phyloP scores from a whole-genome alignment of 2,329 filamentous ascomycete genomes.

The Fusarium protoensiforme region DNA sequence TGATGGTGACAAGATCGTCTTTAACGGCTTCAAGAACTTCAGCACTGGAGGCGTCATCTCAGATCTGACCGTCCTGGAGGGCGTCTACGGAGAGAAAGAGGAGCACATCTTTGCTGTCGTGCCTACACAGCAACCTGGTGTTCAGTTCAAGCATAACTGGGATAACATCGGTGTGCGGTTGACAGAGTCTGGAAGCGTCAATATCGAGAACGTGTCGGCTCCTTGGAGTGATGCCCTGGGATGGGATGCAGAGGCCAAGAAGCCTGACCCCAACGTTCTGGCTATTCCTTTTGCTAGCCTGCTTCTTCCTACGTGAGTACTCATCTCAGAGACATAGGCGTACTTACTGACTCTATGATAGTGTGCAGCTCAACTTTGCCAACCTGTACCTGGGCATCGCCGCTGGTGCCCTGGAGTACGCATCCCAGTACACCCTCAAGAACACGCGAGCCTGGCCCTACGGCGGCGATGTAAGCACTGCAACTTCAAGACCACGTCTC shows the following conservation, averaged over 20 bases:
- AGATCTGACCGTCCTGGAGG: conserved; percentile 73
- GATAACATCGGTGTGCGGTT: conserved; percentile 72
- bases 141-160: conserved; percentile 71
- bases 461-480: conserved; percentile 64
- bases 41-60: conserved; percentile 75
- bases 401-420: conserved; percentile 65
- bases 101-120: conserved; percentile 73
- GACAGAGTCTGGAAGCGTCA: conserved; percentile 72
- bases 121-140: conserved; percentile 66
- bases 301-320: conserved; percentile 65
- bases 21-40: conserved; percentile 73
- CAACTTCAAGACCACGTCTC: not conserved
- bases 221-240: conserved; percentile 72
- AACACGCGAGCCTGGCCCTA: conserved; percentile 72
- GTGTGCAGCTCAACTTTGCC: conserved; percentile 72
- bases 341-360: conserved; percentile 25
- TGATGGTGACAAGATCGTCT: conserved; percentile 65
- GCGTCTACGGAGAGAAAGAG: conserved; percentile 66
- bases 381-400: conserved; percentile 75
- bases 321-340: no score
- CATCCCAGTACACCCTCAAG: conserved; percentile 65
- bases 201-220: conserved; percentile 66
- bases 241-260: conserved; percentile 64
- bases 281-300: conserved; percentile 65
- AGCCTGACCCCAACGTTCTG: conserved; percentile 61